phyloP scores from a whole-genome alignment of 257 asterid species.

The Nyctanthes arbortristis region DNA sequence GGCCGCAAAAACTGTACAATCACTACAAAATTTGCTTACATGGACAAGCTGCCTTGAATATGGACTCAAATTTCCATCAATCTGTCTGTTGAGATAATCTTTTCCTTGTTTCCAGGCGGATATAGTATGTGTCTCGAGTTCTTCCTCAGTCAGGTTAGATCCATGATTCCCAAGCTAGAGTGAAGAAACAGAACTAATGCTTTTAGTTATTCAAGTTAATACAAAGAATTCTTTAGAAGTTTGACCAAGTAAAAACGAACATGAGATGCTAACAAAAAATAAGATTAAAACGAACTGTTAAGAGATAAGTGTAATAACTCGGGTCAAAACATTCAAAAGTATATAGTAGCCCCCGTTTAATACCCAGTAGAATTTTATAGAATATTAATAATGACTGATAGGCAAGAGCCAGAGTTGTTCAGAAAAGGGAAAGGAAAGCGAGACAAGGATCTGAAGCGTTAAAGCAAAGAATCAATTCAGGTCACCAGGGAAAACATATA shows the following conservation, averaged over 20 bases:
- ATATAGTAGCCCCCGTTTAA: conserved; percentile 1
- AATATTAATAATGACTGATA: not conserved
- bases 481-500: not conserved
- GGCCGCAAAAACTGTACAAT: not conserved
- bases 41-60: conserved; percentile 66
- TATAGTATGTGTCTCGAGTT: conserved; percentile 85
- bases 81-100: conserved; percentile 47
- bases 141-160: conserved; percentile 83
- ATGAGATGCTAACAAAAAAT: not conserved
- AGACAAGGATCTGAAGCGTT: not conserved
- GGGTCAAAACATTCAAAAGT: not conserved
- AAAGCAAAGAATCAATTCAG: not conserved
- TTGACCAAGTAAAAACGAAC: not conserved
- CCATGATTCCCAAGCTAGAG: conserved; percentile 79
- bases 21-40: conserved; percentile 47
- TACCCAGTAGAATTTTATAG: not conserved
- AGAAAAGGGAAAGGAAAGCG: not conserved
- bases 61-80: conserved; percentile 45
- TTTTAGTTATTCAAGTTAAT: conserved; percentile 4
- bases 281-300: conserved; percentile 8
- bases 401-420: not conserved
- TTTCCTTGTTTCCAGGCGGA: conserved; percentile 91
- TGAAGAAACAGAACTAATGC: conserved; percentile 13
- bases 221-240: not conserved
- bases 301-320: not conserved